These are phyloP conservation scores for Glycine tomentella DNA, from an alignment of 306 rosid species.

Conservation along the genomic window DNA sequence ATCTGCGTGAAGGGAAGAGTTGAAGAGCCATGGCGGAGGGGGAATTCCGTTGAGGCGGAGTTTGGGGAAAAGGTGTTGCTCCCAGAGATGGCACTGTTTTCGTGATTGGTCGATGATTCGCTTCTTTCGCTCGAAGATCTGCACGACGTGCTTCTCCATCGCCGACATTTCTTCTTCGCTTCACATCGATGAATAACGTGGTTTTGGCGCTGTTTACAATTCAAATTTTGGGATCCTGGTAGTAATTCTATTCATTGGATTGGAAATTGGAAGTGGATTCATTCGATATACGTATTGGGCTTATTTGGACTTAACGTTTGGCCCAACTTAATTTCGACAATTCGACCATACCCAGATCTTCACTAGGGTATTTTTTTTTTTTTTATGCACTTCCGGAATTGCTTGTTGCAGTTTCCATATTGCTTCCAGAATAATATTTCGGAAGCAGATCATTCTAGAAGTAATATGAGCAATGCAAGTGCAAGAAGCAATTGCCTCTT, in stretches of 20 bases:
- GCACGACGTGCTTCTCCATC: conserved; percentile 73
- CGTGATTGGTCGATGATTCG: conserved; percentile 76
- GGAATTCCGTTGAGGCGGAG: conserved; percentile 77
- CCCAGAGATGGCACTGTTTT: conserved; percentile 72
- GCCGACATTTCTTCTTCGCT: conserved; percentile 51
- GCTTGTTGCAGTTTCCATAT: too few species aligned
- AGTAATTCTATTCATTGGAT: too few species aligned
- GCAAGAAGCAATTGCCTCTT: too few species aligned
- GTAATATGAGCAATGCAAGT: too few species aligned
- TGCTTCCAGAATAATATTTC: too few species aligned
- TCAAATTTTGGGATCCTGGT: background rate
- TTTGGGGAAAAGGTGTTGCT: conserved; percentile 74
- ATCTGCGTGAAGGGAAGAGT: conserved; percentile 50
- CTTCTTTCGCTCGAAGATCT: conserved; percentile 79
- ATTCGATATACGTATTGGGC: background rate
- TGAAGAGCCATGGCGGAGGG: conserved; percentile 84
- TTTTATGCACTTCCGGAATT: too few species aligned
- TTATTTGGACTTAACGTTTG: background rate
- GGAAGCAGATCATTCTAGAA: too few species aligned
- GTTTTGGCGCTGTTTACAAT: conserved; percentile 52
- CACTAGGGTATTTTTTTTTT: background rate
- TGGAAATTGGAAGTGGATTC: background rate
- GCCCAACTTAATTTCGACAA: background rate
- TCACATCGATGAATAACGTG: conserved; percentile 1
- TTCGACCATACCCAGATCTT: background rate